Conservation (phyloP, 75 land plant genomes). For the Pinus tabuliformis region DNA sequence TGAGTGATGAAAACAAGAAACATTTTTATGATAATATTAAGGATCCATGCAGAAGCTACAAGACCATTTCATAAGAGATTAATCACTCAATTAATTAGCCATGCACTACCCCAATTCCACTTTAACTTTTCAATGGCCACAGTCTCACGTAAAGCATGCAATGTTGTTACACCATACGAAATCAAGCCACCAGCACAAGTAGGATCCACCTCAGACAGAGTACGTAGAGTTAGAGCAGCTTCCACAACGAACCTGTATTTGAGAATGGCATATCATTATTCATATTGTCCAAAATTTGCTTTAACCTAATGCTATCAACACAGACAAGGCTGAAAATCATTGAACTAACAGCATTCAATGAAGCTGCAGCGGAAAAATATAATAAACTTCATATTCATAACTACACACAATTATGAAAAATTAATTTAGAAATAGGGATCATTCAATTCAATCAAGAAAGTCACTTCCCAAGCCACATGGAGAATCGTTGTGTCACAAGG, state of each 20-base stretch:
- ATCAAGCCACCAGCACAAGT: conserved; percentile 86
- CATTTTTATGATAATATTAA: background rate
- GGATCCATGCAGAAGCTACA: background rate
- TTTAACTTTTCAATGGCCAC: conserved; percentile 80
- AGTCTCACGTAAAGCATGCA: conserved; percentile 84
- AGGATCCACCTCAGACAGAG: conserved; percentile 92
- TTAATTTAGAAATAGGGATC: no score
- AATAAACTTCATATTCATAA: no score
- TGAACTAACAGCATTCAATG: no score
- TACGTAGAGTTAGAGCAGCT: conserved; percentile 91
- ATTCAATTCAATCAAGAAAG: no score
- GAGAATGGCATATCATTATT: background rate
- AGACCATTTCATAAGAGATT: background rate
- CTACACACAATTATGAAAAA: no score
- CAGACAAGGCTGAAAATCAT: background rate
- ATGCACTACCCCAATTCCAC: background rate
- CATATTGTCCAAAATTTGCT: background rate
- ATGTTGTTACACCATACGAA: conserved; percentile 87
- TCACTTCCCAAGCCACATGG: no score
- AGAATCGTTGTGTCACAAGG: no score
- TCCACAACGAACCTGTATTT: conserved; percentile 78
- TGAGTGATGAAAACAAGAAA: background rate
- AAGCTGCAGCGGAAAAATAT: no score
- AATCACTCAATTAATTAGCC: background rate
- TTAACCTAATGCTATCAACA: background rate